Evolutionary conservation across 192 early-diverging fungal genomes (phyloP), one percentile per base, ranked within the genome.

Genomic region (Linnemannia elongata): DNA sequence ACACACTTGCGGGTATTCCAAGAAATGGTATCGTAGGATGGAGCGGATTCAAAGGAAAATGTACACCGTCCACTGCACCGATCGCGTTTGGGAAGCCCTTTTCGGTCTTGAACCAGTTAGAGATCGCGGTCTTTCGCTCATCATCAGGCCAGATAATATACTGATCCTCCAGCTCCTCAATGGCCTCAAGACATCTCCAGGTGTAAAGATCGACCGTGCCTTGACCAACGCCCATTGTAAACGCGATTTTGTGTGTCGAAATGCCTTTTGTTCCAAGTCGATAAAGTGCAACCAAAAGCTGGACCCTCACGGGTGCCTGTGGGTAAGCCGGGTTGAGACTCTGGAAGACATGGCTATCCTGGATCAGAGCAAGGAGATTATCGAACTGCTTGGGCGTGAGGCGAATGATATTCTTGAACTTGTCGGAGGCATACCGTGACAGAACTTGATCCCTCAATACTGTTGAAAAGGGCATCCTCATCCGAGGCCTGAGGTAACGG

Each of bases 21-120:
- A 3, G 73, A 63, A 7, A n/a, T n/a, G 0, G 81, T 33, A 47
- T 82, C 74, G 22, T 60, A 71, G 13, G 49, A 24, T 1, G 80
- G 80, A 9, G 45, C 55, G 8, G 13, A 17, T 1, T 71, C 74
- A 69, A 74, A 42, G 69, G 74, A 45, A 82, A 76, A 36, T 44
- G 74, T 24, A 82, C 54, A 13, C 80, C 75, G 39, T 82, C 80
- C 22, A 71, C 68, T 30, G 75, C 75, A n/a, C 81, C 81, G 45
- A 77, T 82, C 5, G 41, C 38, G 63, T 77, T 47, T 27, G 69
- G 52, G 42, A 82, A 82, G 24, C 69, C 75, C 57, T 18, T 72
- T 1, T 70, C 22, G 36, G 17, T 24, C 49, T 57, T 57, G 80
- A 82, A 76, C 52, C 66, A 75, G 1, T 36, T 27, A 0, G 39